Base-by-base conservation (phyloP, 768 basidiomycete genomes). In the Lentinula guzmanii region DNA sequence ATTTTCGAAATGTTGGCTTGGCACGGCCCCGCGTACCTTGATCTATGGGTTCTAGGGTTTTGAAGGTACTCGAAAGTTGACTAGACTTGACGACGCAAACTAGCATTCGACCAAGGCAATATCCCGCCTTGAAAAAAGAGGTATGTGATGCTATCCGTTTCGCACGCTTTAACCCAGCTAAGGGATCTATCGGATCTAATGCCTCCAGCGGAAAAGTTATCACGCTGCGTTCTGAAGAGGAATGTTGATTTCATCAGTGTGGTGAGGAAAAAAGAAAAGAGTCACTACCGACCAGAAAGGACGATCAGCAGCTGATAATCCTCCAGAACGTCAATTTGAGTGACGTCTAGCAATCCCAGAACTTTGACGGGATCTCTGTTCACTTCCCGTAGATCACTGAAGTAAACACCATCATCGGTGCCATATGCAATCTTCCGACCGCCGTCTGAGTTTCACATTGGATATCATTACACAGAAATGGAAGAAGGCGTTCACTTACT, bases 31-130 rank as follows among this genome's bases (percentile, higher is more conserved):
- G 83, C 52, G 88, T 71, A 63, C 83, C 89, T 75, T 93, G 90
- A 70, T 98, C 95, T 64, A 98, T 93, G 0, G 97, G 97, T 68
- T 98, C 97, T 61, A 98, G 81, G 1, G 92, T 89, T 80, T 98
- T 98, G 80, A 98, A 97, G 21, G 96, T 98, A 66, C 93, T 98
- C 16, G 94, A 96, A 56, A 97, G 76, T 58, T 93, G 93, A 64
- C 90, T 93, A 1, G 93, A 91, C 76, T 98, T 99, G 70, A 98
- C 96, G 51, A 98, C 90, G 70, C 97, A 98, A 52, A 99, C 94
- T 10, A 99, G 83, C 16, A 92, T 91, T 62, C 88, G 85, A 41
- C 91, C 93, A 28, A 98, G 80, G 70, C 96, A 99, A 48, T 89
- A 83, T 0, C 97, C 97, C 8, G 93, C 90, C 74, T 98, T 98